These are phyloP conservation scores for Blastobotrys muscicola DNA, from an alignment of 805 yeast species.

Conservation along the genomic window DNA sequence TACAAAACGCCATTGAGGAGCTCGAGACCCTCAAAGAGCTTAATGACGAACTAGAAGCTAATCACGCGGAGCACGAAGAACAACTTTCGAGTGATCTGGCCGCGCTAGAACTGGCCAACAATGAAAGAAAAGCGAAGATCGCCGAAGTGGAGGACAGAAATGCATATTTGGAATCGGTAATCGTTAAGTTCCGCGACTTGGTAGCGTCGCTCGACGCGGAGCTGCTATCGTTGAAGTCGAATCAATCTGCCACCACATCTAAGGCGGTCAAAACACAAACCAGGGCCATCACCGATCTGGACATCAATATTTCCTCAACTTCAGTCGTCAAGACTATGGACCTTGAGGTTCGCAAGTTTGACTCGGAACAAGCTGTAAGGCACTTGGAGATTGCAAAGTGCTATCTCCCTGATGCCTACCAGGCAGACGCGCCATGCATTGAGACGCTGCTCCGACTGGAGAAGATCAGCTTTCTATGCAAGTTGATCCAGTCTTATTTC, in stretches of 20 bases:
- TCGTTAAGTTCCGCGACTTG: constrained; percentile 20
- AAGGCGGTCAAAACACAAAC: constrained; percentile 11
- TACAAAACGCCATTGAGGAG: constrained; percentile 38
- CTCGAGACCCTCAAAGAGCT: constrained; percentile 44
- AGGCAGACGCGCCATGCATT: constrained; percentile 10
- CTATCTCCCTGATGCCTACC: constrained; percentile 15
- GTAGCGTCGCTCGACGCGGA: constrained; percentile 22
- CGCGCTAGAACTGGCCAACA: constrained; percentile 14
- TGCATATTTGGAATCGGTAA: constrained; percentile 30
- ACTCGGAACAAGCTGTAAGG: constrained; percentile 18
- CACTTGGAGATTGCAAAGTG: constrained; percentile 20
- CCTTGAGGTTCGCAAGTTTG: constrained; percentile 18
- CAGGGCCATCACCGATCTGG: constrained; percentile 13
- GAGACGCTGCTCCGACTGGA: constrained; percentile 2
- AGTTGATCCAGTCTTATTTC: constrained; percentile 7
- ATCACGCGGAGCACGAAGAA: constrained; percentile 34
- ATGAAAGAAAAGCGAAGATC: constrained; percentile 14
- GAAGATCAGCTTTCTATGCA: background rate
- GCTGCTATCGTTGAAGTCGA: constrained; percentile 13
- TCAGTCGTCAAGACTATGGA: constrained; percentile 18
- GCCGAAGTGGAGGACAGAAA: constrained; percentile 19
- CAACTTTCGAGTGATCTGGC: constrained; percentile 34
- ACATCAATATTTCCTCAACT: constrained; percentile 15
- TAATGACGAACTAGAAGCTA: constrained; percentile 42
- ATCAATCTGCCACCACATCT: constrained; percentile 5